phyloP scores from a whole-genome alignment of 768 basidiomycete species.

The Rhizopogon vinicolor region DNA sequence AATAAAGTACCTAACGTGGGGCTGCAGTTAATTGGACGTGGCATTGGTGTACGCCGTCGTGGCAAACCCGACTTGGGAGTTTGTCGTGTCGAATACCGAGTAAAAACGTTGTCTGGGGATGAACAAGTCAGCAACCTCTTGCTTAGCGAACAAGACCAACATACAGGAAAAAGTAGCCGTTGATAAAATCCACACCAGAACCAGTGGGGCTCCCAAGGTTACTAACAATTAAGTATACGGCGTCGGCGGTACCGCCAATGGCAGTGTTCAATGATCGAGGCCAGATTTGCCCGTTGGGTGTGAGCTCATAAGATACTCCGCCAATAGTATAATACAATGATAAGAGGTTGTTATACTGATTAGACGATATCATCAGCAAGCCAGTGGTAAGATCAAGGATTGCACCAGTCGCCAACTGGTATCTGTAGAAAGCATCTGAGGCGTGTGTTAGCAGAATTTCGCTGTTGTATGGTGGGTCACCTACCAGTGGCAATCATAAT shows the following conservation, averaged over 20 bases:
- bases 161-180: constrained; percentile 16
- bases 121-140: not conserved
- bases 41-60: constrained; percentile 23
- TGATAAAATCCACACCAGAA: constrained; percentile 15
- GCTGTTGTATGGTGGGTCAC: not conserved
- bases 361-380: constrained; percentile 6
- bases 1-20: not conserved
- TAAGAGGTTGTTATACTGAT: constrained; percentile 1
- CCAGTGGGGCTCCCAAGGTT: constrained; percentile 12
- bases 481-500: constrained; percentile 8
- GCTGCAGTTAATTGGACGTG: not conserved
- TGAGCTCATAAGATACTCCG: constrained; percentile 13
- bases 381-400: constrained; percentile 5
- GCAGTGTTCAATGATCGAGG: constrained; percentile 24
- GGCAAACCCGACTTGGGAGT: constrained; percentile 30
- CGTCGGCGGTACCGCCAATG: constrained; percentile 18
- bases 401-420: constrained; percentile 21
- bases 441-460: not conserved
- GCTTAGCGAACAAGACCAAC: not conserved
- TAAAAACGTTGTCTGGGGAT: constrained; percentile 27
- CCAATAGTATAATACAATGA: constrained; percentile 7
- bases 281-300: constrained; percentile 28
- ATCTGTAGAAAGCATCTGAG: constrained; percentile 17
- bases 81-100: constrained; percentile 28
- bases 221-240: constrained; percentile 25